Base-by-base conservation (phyloP, 768 basidiomycete genomes). In the Termitomyces bulborhizus region DNA sequence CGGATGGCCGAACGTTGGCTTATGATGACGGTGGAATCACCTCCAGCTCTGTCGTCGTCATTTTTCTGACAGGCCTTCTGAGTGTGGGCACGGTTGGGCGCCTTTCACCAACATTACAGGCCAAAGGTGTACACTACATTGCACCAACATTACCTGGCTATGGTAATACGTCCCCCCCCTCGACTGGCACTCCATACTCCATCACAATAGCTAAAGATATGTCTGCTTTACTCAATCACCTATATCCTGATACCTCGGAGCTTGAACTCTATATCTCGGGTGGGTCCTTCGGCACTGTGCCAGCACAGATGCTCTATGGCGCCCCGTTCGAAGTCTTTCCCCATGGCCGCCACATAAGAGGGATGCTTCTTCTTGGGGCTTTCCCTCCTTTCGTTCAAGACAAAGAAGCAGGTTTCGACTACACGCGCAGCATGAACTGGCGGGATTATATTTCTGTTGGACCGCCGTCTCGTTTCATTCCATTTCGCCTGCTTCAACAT, bases 221-320 rank as follows among this genome's bases (percentile, higher is more conserved):
- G 57, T 69, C 70, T 4, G 64, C 68, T 18, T 65, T 80, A 31
- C 65, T 80, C 36, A 61, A 65, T 24, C 72, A 76, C 56, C 65
- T 78, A 50, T 71, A 78, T 53, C 71, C 75, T 0, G 61, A 71
- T 27, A 55, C 56, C 4, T 56, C 63, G 24, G 53, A 70, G 13
- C 65, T 78, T 44, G 64, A 63, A 40, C 68, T 77, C 40, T 79
- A 77, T 64, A 53, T 81, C 55, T 57, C 70, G 3, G 79, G 78
- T 3, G 76, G 76, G n/a, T 80, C 77, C 1, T 77, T 73, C 54
- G 80, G 79, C 18, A 76, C 73, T 5, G 68, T 71, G 6, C 67
- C 76, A 3, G 70, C 78, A 2, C 79, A 81, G 66, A 79, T 81
- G 41, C 54, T 81, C 12, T 80, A 78, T 47, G 78, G 78, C 3